These are phyloP conservation scores for Cordyceps pruinosa DNA, from an alignment of 2,329 filamentous ascomycete species.

Conservation along the genomic window DNA sequence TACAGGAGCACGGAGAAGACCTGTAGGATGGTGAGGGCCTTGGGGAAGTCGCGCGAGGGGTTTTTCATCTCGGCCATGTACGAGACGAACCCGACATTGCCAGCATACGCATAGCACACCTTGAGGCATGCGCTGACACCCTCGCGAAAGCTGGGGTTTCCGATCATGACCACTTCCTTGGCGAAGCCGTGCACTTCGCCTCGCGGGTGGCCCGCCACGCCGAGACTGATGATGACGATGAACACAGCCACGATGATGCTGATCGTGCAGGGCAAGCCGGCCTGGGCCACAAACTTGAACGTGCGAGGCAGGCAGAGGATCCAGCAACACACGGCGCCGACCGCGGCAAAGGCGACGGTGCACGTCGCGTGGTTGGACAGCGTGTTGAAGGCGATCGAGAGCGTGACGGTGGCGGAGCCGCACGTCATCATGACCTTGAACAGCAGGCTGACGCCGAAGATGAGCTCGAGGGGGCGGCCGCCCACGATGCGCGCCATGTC, in stretches of 20 bases:
- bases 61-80: slow-evolving; percentile 30
- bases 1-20: slow-evolving; percentile 28
- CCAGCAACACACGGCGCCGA: slow-evolving; percentile 56
- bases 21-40: slow-evolving; percentile 25
- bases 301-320: slow-evolving; percentile 60
- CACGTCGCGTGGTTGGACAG: slow-evolving; percentile 55
- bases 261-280: slow-evolving; percentile 27
- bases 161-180: slow-evolving; percentile 24
- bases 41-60: slow-evolving; percentile 25
- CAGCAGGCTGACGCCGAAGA: slow-evolving; percentile 53
- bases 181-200: slow-evolving; percentile 23
- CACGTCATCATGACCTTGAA: slow-evolving; percentile 67
- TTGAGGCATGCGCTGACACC: slow-evolving; percentile 28
- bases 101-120: slow-evolving; percentile 31
- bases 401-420: slow-evolving; percentile 59
- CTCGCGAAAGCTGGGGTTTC: slow-evolving; percentile 24
- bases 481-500: slow-evolving; percentile 56
- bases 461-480: slow-evolving; percentile 21
- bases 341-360: slow-evolving; percentile 58
- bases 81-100: slow-evolving; percentile 31
- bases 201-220: slow-evolving; percentile 22
- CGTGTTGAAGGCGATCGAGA: slow-evolving; percentile 63
- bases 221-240: slow-evolving; percentile 31
- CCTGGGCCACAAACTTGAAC: slow-evolving; percentile 38
- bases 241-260: slow-evolving; percentile 29